These are phyloP conservation scores for Gautieria morchelliformis DNA, from an alignment of 768 basidiomycete genomes.

Conservation along the genomic window DNA sequence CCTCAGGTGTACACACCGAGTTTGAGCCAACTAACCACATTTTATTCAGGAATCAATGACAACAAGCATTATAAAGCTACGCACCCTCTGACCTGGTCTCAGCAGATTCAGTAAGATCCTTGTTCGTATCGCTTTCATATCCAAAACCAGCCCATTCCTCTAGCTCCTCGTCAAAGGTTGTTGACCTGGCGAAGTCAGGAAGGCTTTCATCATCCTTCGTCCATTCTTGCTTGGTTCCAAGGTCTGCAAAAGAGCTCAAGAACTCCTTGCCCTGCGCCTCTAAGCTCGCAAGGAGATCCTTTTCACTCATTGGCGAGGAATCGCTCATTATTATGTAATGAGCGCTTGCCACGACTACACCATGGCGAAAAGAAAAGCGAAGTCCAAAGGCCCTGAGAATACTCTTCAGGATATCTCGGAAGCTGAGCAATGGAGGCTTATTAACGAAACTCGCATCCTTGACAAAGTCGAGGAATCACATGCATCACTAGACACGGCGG, in stretches of 20 bases:
- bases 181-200: background rate
- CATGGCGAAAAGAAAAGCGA: slow-evolving; percentile 23
- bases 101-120: slow-evolving; percentile 11
- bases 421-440: slow-evolving; percentile 71
- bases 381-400: slow-evolving; percentile 7
- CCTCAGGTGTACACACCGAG: slow-evolving; percentile 22
- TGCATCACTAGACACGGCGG: slow-evolving; percentile 34
- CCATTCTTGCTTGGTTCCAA: slow-evolving; percentile 16
- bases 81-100: slow-evolving; percentile 9
- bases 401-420: slow-evolving; percentile 46
- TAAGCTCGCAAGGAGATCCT: slow-evolving; percentile 27
- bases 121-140: slow-evolving; percentile 5
- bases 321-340: background rate
- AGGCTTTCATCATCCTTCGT: background rate
- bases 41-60: slow-evolving; percentile 10
- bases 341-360: too few relatives aligned
- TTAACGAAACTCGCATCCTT: slow-evolving; percentile 49
- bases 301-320: background rate
- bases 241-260: slow-evolving; percentile 29
- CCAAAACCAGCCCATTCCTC: slow-evolving; percentile 34
- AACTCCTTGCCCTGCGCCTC: slow-evolving; percentile 40
- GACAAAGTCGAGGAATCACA: slow-evolving; percentile 20
- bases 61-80: slow-evolving; percentile 8
- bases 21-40: slow-evolving; percentile 23
- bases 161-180: slow-evolving; percentile 10